These are phyloP conservation scores for Hevea brasiliensis DNA, from an alignment of 345 rosid species.

Conservation along the genomic window DNA sequence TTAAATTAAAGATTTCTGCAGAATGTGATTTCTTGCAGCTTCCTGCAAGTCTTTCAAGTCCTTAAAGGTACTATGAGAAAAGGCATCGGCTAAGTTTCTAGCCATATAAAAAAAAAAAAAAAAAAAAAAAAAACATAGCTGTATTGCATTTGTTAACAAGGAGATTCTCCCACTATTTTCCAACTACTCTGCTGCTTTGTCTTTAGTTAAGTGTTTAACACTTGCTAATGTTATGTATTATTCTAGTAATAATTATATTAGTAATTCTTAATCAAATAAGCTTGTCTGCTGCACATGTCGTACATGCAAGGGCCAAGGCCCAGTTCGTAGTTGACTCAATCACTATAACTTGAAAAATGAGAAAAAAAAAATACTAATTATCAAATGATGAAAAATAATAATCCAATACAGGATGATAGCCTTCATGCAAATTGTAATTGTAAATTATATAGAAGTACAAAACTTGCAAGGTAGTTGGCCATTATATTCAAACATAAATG, in stretches of 20 bases:
- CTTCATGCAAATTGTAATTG: conserved; percentile 6
- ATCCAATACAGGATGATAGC: conserved; percentile 14
- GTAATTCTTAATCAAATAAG: conserved; percentile 7
- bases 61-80: not conserved
- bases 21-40: no score
- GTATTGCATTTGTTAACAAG: conserved; percentile 12
- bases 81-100: conserved; percentile 8
- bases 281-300: conserved; percentile 26
- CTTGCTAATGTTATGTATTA: not conserved
- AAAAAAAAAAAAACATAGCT: no score
- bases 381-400: conserved; percentile 3
- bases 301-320: conserved; percentile 35
- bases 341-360: not conserved
- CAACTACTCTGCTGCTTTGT: conserved; percentile 29
- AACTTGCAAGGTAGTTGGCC: conserved; percentile 33
- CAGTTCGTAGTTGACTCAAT: conserved; percentile 28
- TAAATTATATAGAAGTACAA: conserved; percentile 16
- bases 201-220: conserved; percentile 2
- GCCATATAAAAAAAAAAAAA: not conserved
- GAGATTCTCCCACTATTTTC: conserved; percentile 34
- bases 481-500: not conserved
- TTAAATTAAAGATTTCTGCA: not conserved
- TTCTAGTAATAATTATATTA: not conserved
- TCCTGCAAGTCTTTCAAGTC: no score
- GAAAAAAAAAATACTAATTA: not conserved